Conservation (phyloP, 164 flowering plant genomes). For the Paratinospora sagittata region DNA sequence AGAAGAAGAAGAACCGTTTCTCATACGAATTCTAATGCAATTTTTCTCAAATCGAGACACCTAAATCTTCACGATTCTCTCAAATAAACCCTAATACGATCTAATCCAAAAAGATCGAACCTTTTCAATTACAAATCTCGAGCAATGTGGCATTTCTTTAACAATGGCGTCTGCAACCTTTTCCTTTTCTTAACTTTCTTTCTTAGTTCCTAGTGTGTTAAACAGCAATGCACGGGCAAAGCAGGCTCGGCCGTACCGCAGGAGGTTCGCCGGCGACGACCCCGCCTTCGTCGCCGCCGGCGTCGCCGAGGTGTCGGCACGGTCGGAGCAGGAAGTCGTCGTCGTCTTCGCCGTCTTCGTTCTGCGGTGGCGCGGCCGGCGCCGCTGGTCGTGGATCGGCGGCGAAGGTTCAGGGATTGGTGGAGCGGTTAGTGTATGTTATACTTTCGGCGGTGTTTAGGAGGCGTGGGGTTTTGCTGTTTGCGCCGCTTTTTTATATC, state of each 20-base stretch:
- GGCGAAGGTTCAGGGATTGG: constrained; percentile 26
- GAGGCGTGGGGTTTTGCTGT: constrained; percentile 50
- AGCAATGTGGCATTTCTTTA: too few relatives aligned
- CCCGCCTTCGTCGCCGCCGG: constrained; percentile 27
- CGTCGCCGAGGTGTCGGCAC: constrained; percentile 49
- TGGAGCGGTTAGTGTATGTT: constrained; percentile 42
- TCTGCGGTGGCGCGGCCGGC: constrained; percentile 9
- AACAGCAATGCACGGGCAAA: constrained; percentile 45
- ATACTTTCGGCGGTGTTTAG: constrained; percentile 45
- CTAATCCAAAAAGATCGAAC: too few relatives aligned
- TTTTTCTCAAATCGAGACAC: too few relatives aligned
- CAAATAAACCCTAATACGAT: too few relatives aligned
- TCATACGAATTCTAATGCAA: too few relatives aligned
- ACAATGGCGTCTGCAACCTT: too few relatives aligned
- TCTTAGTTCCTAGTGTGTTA: too few relatives aligned
- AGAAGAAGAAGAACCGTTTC: too few relatives aligned
- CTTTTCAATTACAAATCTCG: too few relatives aligned
- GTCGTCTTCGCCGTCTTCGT: background rate
- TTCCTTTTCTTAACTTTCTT: too few relatives aligned
- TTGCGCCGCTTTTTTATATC: constrained; percentile 58
- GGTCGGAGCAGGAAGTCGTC: constrained; percentile 21
- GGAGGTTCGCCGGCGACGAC: constrained; percentile 1
- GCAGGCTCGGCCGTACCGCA: constrained; percentile 37
- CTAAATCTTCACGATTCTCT: too few relatives aligned
- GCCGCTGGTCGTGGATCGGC: background rate